phyloP scores from a whole-genome alignment of 305 asterid genomes.

The Coffea humblotiana region DNA sequence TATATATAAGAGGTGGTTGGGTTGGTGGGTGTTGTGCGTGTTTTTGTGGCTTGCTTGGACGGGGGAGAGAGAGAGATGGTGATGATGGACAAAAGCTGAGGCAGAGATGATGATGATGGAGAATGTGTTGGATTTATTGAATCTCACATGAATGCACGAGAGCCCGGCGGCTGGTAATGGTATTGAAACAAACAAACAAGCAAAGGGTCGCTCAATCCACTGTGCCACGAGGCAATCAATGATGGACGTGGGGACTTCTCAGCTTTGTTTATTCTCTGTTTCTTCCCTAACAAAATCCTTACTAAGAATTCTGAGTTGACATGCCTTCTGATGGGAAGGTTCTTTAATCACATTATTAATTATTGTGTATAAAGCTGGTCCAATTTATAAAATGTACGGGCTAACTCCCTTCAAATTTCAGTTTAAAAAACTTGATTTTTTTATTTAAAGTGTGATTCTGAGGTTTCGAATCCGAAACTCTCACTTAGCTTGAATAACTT shows the following conservation, averaged over 20 bases:
- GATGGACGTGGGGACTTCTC: constrained; percentile 26
- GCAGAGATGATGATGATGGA: constrained; percentile 24
- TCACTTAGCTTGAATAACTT: too few relatives aligned
- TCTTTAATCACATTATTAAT: not conserved
- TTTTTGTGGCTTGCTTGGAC: constrained; percentile 8
- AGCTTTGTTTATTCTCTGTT: not conserved
- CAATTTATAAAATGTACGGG: not conserved
- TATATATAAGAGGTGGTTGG: too few relatives aligned
- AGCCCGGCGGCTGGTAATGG: not conserved
- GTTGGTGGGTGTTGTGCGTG: not conserved
- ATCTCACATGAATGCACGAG: constrained; percentile 41
- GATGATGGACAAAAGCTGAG: constrained; percentile 6
- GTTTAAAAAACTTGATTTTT: too few relatives aligned
- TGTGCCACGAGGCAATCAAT: constrained; percentile 23
- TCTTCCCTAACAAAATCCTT: not conserved
- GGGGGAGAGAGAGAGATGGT: constrained; percentile 4
- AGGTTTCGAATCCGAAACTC: too few relatives aligned
- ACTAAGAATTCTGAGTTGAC: constrained; percentile 1
- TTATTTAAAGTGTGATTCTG: too few relatives aligned
- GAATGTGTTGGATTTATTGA: constrained; percentile 30
- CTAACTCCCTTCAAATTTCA: not conserved
- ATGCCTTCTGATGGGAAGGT: not conserved
- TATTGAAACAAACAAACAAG: not conserved
- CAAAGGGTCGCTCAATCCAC: constrained; percentile 9
- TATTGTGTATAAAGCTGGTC: not conserved